Conservation (phyloP, 768 basidiomycete genomes). For the Phlebiopsis gigantea region DNA sequence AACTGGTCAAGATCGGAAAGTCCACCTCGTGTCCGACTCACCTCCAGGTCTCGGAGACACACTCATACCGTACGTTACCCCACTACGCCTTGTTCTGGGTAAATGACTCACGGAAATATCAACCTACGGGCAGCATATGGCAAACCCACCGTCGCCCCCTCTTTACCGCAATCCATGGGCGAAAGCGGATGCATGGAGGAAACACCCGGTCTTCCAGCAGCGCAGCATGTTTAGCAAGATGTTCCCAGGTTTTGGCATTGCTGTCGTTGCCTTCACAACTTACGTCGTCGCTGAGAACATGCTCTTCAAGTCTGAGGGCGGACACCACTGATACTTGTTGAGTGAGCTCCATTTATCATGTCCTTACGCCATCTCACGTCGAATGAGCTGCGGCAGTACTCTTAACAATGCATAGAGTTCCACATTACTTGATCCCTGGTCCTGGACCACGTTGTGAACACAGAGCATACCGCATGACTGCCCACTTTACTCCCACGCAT, state of each 20-base stretch:
- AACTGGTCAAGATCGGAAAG: slow-evolving; percentile 29
- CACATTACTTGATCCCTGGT: neutral
- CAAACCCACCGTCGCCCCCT: slow-evolving; percentile 41
- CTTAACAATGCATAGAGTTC: neutral
- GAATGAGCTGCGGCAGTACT: neutral
- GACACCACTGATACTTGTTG: slow-evolving; percentile 9
- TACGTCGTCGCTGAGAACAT: slow-evolving; percentile 87
- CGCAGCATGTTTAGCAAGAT: slow-evolving; percentile 84
- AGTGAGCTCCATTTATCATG: neutral
- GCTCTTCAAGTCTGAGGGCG: slow-evolving; percentile 31
- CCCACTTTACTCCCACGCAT: neutral
- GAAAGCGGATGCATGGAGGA: slow-evolving; percentile 89
- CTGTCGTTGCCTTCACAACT: slow-evolving; percentile 84
- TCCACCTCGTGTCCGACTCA: slow-evolving; percentile 5
- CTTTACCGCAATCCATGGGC: slow-evolving; percentile 93
- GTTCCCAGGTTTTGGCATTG: slow-evolving; percentile 94
- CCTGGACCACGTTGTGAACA: neutral
- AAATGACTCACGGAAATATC: neutral
- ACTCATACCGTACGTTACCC: neutral
- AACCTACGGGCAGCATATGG: slow-evolving; percentile 33
- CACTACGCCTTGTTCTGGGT: neutral
- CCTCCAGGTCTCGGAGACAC: neutral
- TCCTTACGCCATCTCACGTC: neutral
- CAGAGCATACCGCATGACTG: neutral
- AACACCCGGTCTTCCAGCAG: slow-evolving; percentile 82